Percentiles rank a stretch among this genome's conserved stretches.
Conservation (phyloP, 768 basidiomycete species). For the Trichaptum fuscoviolaceum region DNA sequence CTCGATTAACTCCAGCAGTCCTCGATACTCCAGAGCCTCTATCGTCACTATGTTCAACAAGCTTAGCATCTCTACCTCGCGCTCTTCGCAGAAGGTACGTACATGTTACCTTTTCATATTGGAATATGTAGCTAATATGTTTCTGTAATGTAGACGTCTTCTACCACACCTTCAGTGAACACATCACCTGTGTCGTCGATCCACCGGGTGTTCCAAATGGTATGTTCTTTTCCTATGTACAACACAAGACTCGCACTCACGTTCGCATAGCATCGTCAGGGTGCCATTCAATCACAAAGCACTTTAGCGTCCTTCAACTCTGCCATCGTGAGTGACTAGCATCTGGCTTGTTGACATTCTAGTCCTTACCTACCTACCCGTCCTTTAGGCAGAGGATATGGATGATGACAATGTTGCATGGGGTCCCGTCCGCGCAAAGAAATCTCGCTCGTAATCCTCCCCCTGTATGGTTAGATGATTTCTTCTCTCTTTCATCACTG, state of each 20-base stretch:
- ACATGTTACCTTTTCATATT: not conserved
- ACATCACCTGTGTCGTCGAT: not conserved
- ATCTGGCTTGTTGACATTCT: not conserved
- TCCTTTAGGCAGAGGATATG: slow-evolving; percentile 4
- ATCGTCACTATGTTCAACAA: not conserved
- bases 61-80: slow-evolving; percentile 1
- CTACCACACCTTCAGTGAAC: not conserved
- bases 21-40: not conserved
- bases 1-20: not conserved
- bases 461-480: not conserved
- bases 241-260: not conserved
- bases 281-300: not conserved
- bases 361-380: not conserved
- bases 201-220: not conserved
- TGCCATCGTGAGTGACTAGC: not conserved
- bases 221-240: not conserved
- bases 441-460: not conserved
- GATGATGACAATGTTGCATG: slow-evolving; percentile 3
- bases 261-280: not conserved
- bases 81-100: not conserved
- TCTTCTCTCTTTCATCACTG: not conserved
- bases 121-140: not conserved
- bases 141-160: not conserved
- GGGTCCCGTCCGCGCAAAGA: slow-evolving; percentile 4
- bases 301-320: not conserved